Base-by-base conservation (phyloP, 768 basidiomycete genomes). In the Hortiboletus flavorubellus region DNA sequence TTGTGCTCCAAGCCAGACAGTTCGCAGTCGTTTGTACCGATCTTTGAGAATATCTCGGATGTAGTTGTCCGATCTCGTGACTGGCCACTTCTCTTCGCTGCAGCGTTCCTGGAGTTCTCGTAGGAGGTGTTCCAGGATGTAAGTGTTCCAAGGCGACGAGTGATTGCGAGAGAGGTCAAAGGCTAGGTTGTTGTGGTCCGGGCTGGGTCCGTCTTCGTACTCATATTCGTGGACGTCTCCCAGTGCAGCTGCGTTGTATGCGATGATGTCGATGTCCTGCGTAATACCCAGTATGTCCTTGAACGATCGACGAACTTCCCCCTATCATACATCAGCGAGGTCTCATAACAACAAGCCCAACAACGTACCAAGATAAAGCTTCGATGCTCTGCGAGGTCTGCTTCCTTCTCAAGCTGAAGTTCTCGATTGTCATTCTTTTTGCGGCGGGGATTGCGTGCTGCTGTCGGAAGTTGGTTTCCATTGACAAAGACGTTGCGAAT, bases 271-370 rank as follows among this genome's bases (percentile, higher is more conserved):
- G 2, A 21, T 3, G 5, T 61, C 54, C 16, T 60, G 56, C 9
- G 44, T 29, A 23, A 55, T 59, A 4, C 41, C 37, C 1, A 58
- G 40, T 34, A 3, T 40, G 14, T 59, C 60, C 23, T 61, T 61
- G 43, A 61, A 61, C 10, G 59, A 40, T 4, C 14, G 45, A 33
- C 14, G 39, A 26, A 60, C 51, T 46, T 60, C 10, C 3, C 11
- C 33, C 33, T 33, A 3, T 33, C 11, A 33, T 26, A 26, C 26
- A 26, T 26, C 26, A 26, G 26, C 26, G 26, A 26, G 26, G 26
- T 26, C 26, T 26, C 11, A 33, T 10, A 33, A 33, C 33, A 33
- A 11, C 11, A 11, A 12, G 33, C 11, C 10, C 10, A 33, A 11
- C 11, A 11, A 33, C 11, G 11, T 33, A 33, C 33, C 11, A 33